These are phyloP conservation scores for Mortierella alpina DNA, from an alignment of 192 early-diverging fungal species.

Conservation along the genomic window DNA sequence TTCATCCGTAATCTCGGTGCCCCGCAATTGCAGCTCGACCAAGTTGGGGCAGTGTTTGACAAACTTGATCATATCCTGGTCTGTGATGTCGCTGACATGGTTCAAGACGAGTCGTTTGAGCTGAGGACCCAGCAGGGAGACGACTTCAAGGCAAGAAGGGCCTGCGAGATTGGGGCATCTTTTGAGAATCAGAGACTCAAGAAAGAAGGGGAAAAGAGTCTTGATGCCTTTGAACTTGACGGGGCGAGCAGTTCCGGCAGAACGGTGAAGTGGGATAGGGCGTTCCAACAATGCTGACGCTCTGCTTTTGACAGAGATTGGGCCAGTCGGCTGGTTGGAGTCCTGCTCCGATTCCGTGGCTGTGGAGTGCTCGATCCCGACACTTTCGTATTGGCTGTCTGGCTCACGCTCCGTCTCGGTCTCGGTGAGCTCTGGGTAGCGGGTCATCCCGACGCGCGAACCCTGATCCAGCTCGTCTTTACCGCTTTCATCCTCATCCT, in stretches of 20 bases:
- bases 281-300: no score
- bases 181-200: slow-evolving; percentile 21
- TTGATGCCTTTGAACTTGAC: slow-evolving; percentile 41
- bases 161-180: slow-evolving; percentile 17
- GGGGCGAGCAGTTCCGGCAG: slow-evolving; percentile 24
- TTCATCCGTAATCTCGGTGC: slow-evolving; percentile 16
- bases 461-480: background rate
- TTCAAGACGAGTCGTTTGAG: slow-evolving; percentile 12
- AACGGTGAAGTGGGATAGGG: slow-evolving; percentile 15
- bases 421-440: slow-evolving; percentile 25
- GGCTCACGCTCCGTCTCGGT: slow-evolving; percentile 35
- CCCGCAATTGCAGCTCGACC: slow-evolving; percentile 1
- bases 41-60: slow-evolving; percentile 33
- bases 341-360: slow-evolving; percentile 38
- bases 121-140: slow-evolving; percentile 25
- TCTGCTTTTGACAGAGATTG: background rate
- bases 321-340: background rate
- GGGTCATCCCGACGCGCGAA: slow-evolving; percentile 4
- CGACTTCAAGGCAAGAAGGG: background rate
- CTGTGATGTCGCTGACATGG: slow-evolving; percentile 18
- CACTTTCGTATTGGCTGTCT: slow-evolving; percentile 24
- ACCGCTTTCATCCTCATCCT: background rate
- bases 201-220: slow-evolving; percentile 27
- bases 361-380: slow-evolving; percentile 8
- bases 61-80: slow-evolving; percentile 6